phyloP scores from a whole-genome alignment of 805 yeast species.

The Zygoascus tannicola region DNA sequence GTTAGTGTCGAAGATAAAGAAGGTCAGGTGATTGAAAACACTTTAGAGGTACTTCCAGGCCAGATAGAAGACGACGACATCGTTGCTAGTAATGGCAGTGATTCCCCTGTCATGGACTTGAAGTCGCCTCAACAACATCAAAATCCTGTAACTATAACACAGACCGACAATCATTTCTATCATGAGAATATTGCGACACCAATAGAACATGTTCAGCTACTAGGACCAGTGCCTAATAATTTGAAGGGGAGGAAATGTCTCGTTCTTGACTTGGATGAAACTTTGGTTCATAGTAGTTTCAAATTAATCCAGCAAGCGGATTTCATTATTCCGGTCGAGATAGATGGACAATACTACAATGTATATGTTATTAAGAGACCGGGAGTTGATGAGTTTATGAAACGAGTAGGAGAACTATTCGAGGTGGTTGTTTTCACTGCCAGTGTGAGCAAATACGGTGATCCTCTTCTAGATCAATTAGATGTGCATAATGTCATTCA shows the following conservation, averaged over 20 bases:
- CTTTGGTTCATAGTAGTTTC: constrained; percentile 91
- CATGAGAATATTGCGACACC: not conserved
- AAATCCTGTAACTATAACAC: not conserved
- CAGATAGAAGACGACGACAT: not conserved
- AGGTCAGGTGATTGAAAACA: not conserved
- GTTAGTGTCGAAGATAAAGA: not conserved
- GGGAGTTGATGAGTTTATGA: constrained; percentile 90
- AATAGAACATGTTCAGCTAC: constrained; percentile 14
- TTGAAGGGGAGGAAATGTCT: constrained; percentile 70
- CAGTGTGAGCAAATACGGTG: constrained; percentile 90
- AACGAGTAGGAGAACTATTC: constrained; percentile 70
- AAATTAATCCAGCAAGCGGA: constrained; percentile 88
- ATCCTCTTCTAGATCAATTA: constrained; percentile 82
- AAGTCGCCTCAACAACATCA: not conserved
- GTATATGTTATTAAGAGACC: constrained; percentile 97
- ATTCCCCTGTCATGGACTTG: not conserved
- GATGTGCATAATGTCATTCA: constrained; percentile 71
- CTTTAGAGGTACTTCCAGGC: not conserved
- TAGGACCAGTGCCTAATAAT: constrained; percentile 44
- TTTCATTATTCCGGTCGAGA: constrained; percentile 95
- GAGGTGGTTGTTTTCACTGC: constrained; percentile 98
- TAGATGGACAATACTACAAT: constrained; percentile 83
- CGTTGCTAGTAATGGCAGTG: not conserved
- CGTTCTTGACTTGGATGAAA: constrained; percentile 88
- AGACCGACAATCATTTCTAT: not conserved